Percentiles rank a stretch among this genome's conserved stretches.
Evolutionary conservation across 2,329 filamentous ascomycete species (phyloP).

Genomic region (Gremmenia infestans): DNA sequence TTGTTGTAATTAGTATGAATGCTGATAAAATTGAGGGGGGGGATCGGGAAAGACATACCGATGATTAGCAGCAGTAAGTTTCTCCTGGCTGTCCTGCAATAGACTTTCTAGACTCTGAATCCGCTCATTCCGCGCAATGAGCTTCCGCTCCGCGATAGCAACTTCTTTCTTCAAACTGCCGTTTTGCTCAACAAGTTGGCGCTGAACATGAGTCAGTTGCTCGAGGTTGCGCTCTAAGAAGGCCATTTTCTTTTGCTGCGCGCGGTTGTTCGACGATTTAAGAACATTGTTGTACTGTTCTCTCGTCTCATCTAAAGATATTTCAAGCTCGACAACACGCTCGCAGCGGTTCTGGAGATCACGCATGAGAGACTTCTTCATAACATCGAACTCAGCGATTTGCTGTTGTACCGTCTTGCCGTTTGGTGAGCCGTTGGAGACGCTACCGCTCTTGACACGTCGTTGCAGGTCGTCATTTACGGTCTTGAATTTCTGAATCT

Average conservation of each 20-base stretch:
- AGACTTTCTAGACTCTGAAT: constrained; percentile 90
- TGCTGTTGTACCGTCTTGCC: constrained; percentile 96
- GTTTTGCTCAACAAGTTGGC: constrained; percentile 97
- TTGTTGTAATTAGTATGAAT: constrained; percentile 12
- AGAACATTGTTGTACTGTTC: constrained; percentile 99
- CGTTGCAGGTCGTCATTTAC: constrained; percentile 77
- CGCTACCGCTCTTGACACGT: constrained; percentile 60
- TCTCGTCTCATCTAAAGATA: constrained; percentile 91
- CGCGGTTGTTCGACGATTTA: constrained; percentile 92
- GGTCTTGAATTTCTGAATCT: constrained; percentile 75
- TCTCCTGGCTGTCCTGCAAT: constrained; percentile 96
- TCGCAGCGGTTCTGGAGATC: constrained; percentile 98
- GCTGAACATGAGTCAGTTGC: constrained; percentile 93
- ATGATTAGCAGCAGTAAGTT: constrained; percentile 94
- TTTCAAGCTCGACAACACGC: constrained; percentile 95
- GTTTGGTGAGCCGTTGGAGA: constrained; percentile 59
- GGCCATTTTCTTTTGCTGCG: constrained; percentile 99
- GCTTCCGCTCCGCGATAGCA: constrained; percentile 93
- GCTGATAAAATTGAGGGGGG: neutral
- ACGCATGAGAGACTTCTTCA: constrained; percentile 99
- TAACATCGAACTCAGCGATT: constrained; percentile 96
- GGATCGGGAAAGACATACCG: constrained; percentile 57
- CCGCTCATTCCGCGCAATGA: constrained; percentile 93
- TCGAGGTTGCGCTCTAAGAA: constrained; percentile 98
- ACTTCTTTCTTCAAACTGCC: constrained; percentile 97